Evolutionary conservation across 208 protist species (phyloP), one percentile per base, ranked within the genome.

Genomic region (Leishmania mexicana): DNA sequence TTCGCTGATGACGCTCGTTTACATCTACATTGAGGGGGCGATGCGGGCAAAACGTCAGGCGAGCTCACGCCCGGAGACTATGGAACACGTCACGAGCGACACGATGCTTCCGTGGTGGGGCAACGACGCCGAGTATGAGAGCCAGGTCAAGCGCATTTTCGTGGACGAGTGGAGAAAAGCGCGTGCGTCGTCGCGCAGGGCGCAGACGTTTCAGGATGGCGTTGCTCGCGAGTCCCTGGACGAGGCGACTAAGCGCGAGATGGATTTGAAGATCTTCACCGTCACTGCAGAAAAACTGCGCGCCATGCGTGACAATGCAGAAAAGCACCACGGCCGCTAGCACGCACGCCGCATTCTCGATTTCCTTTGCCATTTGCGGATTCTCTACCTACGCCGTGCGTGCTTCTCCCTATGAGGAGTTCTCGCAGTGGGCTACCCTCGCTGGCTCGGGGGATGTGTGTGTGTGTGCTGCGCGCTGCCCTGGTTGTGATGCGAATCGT

Each of bases 51-150:
- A 92, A 78, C 82, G 76, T 40, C 88, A 94, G 80, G 71, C 92
- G 49, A 85, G 89, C 80, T 85, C 84, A 57, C 86, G 87, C 2
- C 92, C 92, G 28, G 75, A 92, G 80, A 84, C 81, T 68, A 85
- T 90, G 79, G 89, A 96, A 67, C 92, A 97, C 70, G 81, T 97
- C 15, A 86, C 85, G 70, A 87, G 85, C 8, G 92, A 97, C 77
- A 97, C 94, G 42, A 96, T 97, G 91, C 87, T 95, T 57, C 94
- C 94, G 40, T 97, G 94, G 93, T 97, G 94, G 93, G 93, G 93
- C 54, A 96, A 97, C 83, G 94, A 96, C 72, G 88, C 80, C 17
- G 93, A 96, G 84, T 97, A 97, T 75, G 94, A 97, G 81, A 92
- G 88, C 70, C 92, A 96, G 80, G 94, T 97, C 19, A 97, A 97